These are phyloP conservation scores for Tuctoria greenei DNA, from an alignment of 176 grass and related monocot species.

Conservation along the genomic window DNA sequence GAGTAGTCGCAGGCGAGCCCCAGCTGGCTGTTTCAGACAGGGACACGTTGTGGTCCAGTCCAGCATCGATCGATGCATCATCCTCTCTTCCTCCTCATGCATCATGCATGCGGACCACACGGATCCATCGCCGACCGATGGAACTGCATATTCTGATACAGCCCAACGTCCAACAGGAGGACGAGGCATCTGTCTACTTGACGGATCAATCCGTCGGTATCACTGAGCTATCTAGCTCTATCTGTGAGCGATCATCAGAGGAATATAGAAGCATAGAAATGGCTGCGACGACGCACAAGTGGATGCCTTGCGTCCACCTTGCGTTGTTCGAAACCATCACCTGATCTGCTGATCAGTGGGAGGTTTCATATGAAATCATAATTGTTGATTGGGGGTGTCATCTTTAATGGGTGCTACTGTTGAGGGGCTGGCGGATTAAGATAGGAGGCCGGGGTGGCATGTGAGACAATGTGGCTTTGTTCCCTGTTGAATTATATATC, in stretches of 20 bases:
- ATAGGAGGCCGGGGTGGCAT: slow-evolving; percentile 36
- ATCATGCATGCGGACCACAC: not conserved
- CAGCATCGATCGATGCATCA: slow-evolving; percentile 41
- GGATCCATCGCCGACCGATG: slow-evolving; percentile 8
- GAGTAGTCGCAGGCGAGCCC: slow-evolving; percentile 10
- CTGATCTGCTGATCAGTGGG: slow-evolving; percentile 6
- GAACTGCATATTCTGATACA: slow-evolving; percentile 29
- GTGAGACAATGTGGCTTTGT: slow-evolving; percentile 70
- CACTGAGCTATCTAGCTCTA: not conserved
- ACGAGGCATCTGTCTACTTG: slow-evolving; percentile 34
- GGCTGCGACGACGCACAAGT: not conserved
- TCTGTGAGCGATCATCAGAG: not conserved
- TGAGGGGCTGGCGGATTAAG: slow-evolving; percentile 35
- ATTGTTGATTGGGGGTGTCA: slow-evolving; percentile 40
- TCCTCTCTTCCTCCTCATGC: slow-evolving; percentile 2
- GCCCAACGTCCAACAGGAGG: slow-evolving; percentile 40
- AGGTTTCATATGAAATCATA: slow-evolving; percentile 28
- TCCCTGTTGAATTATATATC: slow-evolving; percentile 45
- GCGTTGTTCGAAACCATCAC: not conserved
- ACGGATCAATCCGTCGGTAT: not conserved
- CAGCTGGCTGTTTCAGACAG: slow-evolving; percentile 46
- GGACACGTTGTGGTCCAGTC: slow-evolving; percentile 60
- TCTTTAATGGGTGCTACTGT: slow-evolving; percentile 18
- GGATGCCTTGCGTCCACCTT: not conserved
- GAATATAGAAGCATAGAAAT: not conserved